Conservation (phyloP, 306 rosid species). For the Abrus pulchellus region DNA sequence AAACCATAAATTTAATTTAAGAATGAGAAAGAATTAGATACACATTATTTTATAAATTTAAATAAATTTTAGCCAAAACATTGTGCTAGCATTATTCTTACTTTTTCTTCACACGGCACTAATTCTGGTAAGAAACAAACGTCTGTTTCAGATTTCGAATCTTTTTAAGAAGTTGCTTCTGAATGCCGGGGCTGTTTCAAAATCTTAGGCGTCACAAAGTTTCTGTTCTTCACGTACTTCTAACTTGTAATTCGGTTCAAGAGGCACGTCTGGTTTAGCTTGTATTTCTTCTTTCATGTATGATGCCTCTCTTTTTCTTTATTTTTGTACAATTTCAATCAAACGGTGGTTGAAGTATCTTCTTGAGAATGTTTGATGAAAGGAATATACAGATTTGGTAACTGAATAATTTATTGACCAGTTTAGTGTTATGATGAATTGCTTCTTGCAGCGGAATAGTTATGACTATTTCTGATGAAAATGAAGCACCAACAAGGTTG, state of each 20-base stretch:
- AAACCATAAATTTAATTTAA: too few relatives aligned
- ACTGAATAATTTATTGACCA: neutral
- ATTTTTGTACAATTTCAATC: neutral
- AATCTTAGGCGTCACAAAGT: neutral
- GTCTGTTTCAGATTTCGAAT: too few relatives aligned
- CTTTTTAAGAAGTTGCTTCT: too few relatives aligned
- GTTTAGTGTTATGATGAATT: neutral
- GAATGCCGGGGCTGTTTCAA: too few relatives aligned
- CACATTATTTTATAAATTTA: too few relatives aligned
- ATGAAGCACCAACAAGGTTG: conserved; percentile 45
- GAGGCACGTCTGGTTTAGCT: neutral
- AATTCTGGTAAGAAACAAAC: too few relatives aligned
- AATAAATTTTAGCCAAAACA: too few relatives aligned
- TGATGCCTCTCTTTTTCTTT: neutral
- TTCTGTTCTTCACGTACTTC: neutral
- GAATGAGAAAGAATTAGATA: too few relatives aligned
- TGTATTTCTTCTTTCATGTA: neutral
- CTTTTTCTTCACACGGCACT: too few relatives aligned
- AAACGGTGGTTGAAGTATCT: neutral
- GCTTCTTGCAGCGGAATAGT: neutral
- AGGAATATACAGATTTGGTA: neutral
- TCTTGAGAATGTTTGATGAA: neutral
- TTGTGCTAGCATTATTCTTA: too few relatives aligned
- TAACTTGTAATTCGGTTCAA: neutral
- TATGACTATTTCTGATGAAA: conserved; percentile 48